Percentiles rank a stretch among this genome's conserved stretches.
Conservation (phyloP, 2,329 filamentous ascomycete genomes). For the Colletotrichum chlorophyti region DNA sequence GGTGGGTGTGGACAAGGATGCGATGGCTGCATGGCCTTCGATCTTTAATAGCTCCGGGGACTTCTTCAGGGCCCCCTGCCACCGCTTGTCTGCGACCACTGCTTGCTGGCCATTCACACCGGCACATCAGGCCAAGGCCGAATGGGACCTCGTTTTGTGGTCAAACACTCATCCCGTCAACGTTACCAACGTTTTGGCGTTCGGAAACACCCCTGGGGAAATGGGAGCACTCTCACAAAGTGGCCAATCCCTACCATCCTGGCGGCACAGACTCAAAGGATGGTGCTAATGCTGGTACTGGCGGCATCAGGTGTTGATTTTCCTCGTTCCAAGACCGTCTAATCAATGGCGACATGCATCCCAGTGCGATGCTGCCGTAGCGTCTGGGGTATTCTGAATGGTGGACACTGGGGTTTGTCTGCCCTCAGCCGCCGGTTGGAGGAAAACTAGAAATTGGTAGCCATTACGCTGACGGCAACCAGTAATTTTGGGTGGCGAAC, state of each 20-base stretch:
- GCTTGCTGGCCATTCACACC: constrained; percentile 17
- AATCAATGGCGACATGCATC: constrained; percentile 24
- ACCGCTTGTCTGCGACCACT: constrained; percentile 26
- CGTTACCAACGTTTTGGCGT: constrained; percentile 23
- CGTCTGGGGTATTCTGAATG: constrained; percentile 19
- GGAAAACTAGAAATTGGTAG: constrained; percentile 6
- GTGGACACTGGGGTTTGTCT: constrained; percentile 10
- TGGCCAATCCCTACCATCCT: constrained; percentile 14
- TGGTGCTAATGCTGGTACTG: background rate
- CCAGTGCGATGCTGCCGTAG: constrained; percentile 15
- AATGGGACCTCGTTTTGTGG: constrained; percentile 27
- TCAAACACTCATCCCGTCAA: constrained; percentile 24
- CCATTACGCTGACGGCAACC: constrained; percentile 4
- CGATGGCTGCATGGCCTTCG: constrained; percentile 30
- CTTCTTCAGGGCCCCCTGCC: constrained; percentile 31
- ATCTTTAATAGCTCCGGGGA: constrained; percentile 32
- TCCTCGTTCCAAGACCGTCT: constrained; percentile 13
- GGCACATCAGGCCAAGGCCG: constrained; percentile 27
- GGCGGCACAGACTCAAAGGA: constrained; percentile 15
- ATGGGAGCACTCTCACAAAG: constrained; percentile 14
- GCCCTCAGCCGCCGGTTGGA: constrained; percentile 7
- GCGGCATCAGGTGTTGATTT: background rate
- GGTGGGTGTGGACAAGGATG: constrained; percentile 28
- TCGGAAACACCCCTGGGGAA: constrained; percentile 26
- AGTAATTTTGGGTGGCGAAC: constrained; percentile 8